Base-by-base conservation (phyloP, 805 yeast species). In the Maudiozyma turicensis region DNA sequence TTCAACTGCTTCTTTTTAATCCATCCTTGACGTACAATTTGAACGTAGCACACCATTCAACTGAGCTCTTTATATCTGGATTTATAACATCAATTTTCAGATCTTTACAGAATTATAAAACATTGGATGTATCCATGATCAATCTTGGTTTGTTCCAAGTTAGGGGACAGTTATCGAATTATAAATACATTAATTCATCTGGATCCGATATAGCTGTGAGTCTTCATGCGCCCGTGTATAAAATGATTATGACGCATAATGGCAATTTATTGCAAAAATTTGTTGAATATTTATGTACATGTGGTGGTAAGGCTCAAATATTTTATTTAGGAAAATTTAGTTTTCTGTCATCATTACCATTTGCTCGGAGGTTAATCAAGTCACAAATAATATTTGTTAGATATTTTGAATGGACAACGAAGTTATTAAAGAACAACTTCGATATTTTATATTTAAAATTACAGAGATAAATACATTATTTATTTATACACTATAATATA, bases 91-190 rank as follows among this genome's bases (percentile, higher is more conserved):
- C 64, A 2, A 49, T 62, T 14, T 55, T 50, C 34, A 52, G 48
- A 31, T 49, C 57, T 7, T 45, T 63, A 50, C 48, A 49, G 34
- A 46, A 40, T 3, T 53, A 58, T 29, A 35, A 37, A 8, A 31
- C 49, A 4, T 44, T 58, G 28, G 45, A 46, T 34, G 52, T 58
- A 2, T 54, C 51, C 45, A 53, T 56, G 55, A 48, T 61, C 26
- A 57, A 64, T 45, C 40, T 64, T 8, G 68, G 68, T 8, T 48
- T 63, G 4, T 47, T 64, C 30, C 59, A 58, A 46, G 54, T 64
- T 32, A 61, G 60, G 1, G 64, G 66, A 3, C 67, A 64, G 45
- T 58, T 65, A 11, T 63, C 67, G 20, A 63, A 58, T 46, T 64
- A 62, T 48, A 64, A 64, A 52, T 58, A 60, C 45, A 46, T 63